Base-by-base conservation (phyloP, 169 alveolate genomes). In the Eimeria zaria region DNA sequence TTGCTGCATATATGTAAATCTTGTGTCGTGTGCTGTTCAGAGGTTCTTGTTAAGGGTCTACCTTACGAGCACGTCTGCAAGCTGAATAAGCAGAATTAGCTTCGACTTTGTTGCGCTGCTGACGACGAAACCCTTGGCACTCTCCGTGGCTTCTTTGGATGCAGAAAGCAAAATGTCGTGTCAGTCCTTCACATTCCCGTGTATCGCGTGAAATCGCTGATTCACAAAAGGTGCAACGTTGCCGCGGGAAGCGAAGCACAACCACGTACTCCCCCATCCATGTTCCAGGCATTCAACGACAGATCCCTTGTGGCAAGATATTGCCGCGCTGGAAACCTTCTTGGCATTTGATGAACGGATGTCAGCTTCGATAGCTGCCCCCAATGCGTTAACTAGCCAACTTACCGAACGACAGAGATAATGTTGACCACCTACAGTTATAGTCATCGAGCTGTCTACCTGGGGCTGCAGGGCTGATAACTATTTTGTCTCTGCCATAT, bases 1-100 rank as follows among this genome's bases (percentile, higher is more conserved):
- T n/a, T n/a, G 58, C 39, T 6, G 51, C 24, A 0, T 39, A 5
- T 84, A 20, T 36, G 46, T 33, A 51, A 16, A 51, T 3, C 73
- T 39, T 58, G 24, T 22, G 44, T 51, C 16, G n/a, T 11, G 24
- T 27, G 18, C 92, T 36, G 11, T 46, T 4, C 88, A 71, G 95
- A 80, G 36, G 74, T 93, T 33, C 85, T 76, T 5, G 91, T 85
- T 73, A 60, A 73, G 64, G 91, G 91, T 48, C 85, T 95, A 84
- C 97, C 95, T 22, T 95, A 95, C 78, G 97, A 95, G 84, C 92
- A 95, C 88, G 78, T 95, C 48, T 95, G 97, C 95, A 74, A 78
- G 62, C 84, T 91, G 53, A 30, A 48, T 16, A 27, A 7, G n/a
- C 71, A 69, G 53, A 62, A 87, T 51, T 87, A 36, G 62, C 3